Evolutionary conservation across 345 rosid species (phyloP).

Genomic region (Hibiscus trionum): DNA sequence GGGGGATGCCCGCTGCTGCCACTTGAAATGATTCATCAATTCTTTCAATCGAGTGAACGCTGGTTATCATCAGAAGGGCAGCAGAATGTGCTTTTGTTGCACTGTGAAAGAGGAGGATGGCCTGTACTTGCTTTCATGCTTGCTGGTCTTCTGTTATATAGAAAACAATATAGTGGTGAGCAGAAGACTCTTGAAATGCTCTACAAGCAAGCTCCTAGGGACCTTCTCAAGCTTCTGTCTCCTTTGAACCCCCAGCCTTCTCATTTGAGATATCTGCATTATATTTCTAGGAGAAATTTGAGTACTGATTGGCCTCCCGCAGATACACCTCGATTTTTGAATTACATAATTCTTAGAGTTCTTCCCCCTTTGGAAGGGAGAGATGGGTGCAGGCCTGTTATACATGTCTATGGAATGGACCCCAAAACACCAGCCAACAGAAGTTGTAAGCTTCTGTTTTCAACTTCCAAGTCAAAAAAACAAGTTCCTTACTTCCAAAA

Average conservation of each 20-base stretch:
- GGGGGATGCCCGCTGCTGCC: conserved; percentile 87
- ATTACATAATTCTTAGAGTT: conserved; percentile 73
- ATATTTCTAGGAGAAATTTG: conserved; percentile 83
- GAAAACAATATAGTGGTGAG: conserved; percentile 84
- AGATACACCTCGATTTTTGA: conserved; percentile 72
- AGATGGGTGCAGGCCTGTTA: conserved; percentile 77
- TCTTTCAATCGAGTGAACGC: conserved; percentile 84
- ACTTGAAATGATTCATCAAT: conserved; percentile 91
- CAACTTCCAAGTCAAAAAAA: conserved; percentile 58
- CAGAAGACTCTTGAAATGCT: conserved; percentile 98
- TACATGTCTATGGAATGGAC: conserved; percentile 86
- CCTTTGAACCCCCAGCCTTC: conserved; percentile 92
- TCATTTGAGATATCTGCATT: conserved; percentile 93
- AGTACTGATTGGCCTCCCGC: conserved; percentile 95
- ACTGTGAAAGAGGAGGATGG: conserved; percentile 97
- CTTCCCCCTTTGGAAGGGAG: conserved; percentile 71
- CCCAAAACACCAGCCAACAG: conserved; percentile 62
- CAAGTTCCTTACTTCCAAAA: conserved; percentile 52
- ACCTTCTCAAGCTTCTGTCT: conserved; percentile 72
- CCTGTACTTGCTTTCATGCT: conserved; percentile 97
- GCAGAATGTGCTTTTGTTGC: conserved; percentile 87
- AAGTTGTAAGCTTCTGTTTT: conserved; percentile 80
- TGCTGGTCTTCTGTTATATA: conserved; percentile 76
- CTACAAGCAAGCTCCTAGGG: conserved; percentile 95
- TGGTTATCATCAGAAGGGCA: conserved; percentile 91